Evolutionary conservation across 73 alveolate genomes (phyloP), one percentile per base, ranked within the genome.

Genomic region (Tetrahymena borealis): DNA sequence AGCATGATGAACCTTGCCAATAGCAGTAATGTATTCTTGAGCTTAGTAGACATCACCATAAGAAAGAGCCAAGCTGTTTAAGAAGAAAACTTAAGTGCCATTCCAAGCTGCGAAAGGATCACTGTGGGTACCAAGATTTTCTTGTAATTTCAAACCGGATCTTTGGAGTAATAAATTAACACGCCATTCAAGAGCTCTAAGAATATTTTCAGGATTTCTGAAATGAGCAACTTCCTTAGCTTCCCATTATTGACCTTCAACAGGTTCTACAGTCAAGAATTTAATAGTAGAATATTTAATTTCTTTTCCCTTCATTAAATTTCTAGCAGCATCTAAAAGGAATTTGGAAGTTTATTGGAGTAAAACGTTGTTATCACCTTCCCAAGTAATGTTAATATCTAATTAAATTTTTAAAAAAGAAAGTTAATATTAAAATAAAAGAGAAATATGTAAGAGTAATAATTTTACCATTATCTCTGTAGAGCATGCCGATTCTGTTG

Each of bases 361-460:
- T n/a, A 97, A 78, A 13, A 97, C 98, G 78, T 95, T 95, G 94
- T 96, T 93, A 91, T 97, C 99, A 20, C 99, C 99, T 94, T 97
- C 99, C 98, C 98, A 96, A 38, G 99, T 97, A 39, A 91, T 90
- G 79, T 96, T 96, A 1, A 95, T 79, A 91, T 96, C 99, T 91
- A 91, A 41, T 3, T 18, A 60, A 60, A 60, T 60, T 42, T 7
- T n/a, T 1, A 6, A 15, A 15, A 15, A 3, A 40, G 9, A 3
- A 40, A 40, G 18, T 60, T 60, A 4, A n/a, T 20, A 15, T 60
- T 20, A 8, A 20, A 9, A 9, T 20, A 60, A 28, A 7, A n/a
- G 24, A 42, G 1, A n/a, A n/a, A 60, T 60, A 15, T 60, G 28
- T 24, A 5, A 18, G 28, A 15, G 3, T 12, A 42, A 42, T 7